These are phyloP conservation scores for Nemania diffusa DNA, from an alignment of 2,329 filamentous ascomycete genomes.

Conservation along the genomic window DNA sequence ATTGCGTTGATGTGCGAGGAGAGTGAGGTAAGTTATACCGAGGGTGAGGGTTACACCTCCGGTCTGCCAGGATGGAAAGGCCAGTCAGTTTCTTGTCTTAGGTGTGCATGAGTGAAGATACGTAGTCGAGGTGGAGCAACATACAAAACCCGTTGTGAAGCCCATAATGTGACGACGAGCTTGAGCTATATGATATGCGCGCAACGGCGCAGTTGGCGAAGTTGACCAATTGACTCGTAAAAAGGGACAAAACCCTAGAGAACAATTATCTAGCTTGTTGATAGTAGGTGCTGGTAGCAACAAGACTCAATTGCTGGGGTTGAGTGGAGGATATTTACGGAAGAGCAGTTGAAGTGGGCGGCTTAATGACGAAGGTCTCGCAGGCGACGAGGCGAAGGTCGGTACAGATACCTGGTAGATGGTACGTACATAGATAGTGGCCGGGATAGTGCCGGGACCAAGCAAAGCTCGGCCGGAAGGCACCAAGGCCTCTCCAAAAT, in stretches of 20 bases:
- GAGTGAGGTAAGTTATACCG: conserved; percentile 75
- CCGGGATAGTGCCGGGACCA: conserved; percentile 1
- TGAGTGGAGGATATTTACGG: conserved; percentile 5
- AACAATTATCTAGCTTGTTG: not conserved
- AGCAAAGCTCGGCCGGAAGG: conserved; percentile 15
- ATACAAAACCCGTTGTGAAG: conserved; percentile 79
- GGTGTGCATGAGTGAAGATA: not conserved
- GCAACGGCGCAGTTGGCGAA: conserved; percentile 42
- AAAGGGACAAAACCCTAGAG: not conserved
- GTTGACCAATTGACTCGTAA: conserved; percentile 41
- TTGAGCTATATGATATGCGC: conserved; percentile 33
- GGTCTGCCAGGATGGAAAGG: conserved; percentile 60
- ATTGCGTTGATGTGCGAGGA: conserved; percentile 75
- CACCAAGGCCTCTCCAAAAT: conserved; percentile 31
- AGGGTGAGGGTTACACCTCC: conserved; percentile 81
- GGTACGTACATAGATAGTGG: not conserved
- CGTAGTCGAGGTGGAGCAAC: conserved; percentile 46
- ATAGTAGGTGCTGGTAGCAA: not conserved
- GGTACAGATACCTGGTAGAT: not conserved
- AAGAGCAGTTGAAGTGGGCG: not conserved
- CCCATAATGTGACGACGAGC: conserved; percentile 72
- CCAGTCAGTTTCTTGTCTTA: conserved; percentile 9
- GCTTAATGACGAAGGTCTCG: conserved; percentile 43
- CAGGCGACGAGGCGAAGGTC: conserved; percentile 19
- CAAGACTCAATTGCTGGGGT: conserved; percentile 16